A percentile compares a stretch with the other conserved stretches of the same genome.
phyloP scores from a whole-genome alignment of 495 filamentous ascomycete genomes.

The Tirmania nivea region DNA sequence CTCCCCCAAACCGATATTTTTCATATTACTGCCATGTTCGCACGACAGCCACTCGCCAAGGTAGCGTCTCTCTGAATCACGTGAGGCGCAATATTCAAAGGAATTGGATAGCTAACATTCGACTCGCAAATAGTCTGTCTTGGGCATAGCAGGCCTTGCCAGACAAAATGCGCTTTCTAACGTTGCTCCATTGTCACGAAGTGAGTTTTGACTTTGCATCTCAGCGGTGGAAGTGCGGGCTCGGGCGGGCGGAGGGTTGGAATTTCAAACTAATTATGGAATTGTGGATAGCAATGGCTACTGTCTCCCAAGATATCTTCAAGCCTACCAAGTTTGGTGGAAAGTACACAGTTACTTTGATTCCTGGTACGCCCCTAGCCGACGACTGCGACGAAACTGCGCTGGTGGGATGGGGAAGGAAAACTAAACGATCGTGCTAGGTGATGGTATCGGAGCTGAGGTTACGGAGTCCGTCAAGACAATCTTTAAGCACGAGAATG shows the following conservation, averaged over 20 bases:
- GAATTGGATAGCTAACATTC: too few species aligned
- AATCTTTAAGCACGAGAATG: constrained; percentile 98
- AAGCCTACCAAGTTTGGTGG: constrained; percentile 90
- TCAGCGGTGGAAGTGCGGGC: background rate
- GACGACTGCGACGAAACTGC: constrained; percentile 3
- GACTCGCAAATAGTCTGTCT: background rate
- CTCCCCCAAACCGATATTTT: background rate
- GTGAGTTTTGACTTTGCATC: background rate
- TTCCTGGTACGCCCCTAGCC: constrained; percentile 42
- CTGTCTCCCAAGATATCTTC: background rate
- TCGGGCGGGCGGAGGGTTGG: too few species aligned
- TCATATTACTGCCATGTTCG: background rate
- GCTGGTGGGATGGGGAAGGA: background rate
- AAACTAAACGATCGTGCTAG: constrained; percentile 19
- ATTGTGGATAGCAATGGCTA: background rate
- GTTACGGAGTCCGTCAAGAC: constrained; percentile 95
- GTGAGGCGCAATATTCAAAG: too few species aligned
- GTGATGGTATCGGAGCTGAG: constrained; percentile 95
- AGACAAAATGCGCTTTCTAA: background rate
- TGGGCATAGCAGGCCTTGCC: background rate
- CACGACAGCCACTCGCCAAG: background rate
- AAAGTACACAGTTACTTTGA: constrained; percentile 96
- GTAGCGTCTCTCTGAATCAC: background rate
- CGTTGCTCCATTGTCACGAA: background rate
- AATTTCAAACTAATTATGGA: too few species aligned